Evolutionary conservation across 768 basidiomycete species (phyloP).

Genomic region (Trametes cingulata): DNA sequence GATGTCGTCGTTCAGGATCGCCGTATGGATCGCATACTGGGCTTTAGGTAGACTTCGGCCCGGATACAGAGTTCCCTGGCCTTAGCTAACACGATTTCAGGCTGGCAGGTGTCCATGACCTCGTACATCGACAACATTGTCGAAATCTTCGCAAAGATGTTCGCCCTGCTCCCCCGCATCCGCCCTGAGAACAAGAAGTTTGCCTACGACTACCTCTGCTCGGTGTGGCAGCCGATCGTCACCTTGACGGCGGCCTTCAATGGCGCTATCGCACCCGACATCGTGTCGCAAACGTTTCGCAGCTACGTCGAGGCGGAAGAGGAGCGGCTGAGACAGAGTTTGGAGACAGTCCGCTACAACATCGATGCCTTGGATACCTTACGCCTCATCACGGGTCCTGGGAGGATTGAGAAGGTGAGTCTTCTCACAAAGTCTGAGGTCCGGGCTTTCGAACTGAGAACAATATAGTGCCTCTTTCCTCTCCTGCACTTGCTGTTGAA

Average conservation of each 20-base stretch:
- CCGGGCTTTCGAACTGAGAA: not conserved
- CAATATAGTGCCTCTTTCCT: slow-evolving; percentile 37
- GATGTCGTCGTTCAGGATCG: slow-evolving; percentile 28
- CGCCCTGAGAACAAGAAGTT: slow-evolving; percentile 23
- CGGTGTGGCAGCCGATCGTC: slow-evolving; percentile 3
- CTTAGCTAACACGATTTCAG: slow-evolving; percentile 2
- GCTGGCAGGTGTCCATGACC: slow-evolving; percentile 26
- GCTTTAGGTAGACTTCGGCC: slow-evolving; percentile 29
- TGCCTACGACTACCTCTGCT: no score
- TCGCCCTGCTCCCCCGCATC: slow-evolving; percentile 5
- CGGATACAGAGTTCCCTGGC: not conserved
- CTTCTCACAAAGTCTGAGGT: no score
- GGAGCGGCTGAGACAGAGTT: slow-evolving; percentile 27
- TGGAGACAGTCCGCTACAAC: slow-evolving; percentile 33
- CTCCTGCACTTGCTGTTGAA: slow-evolving; percentile 37
- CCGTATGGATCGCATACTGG: slow-evolving; percentile 38
- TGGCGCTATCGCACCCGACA: no score
- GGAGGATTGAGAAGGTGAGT: slow-evolving; percentile 38
- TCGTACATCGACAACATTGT: slow-evolving; percentile 18
- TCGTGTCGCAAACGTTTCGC: no score
- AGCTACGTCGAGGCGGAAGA: slow-evolving; percentile 30
- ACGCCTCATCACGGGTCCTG: slow-evolving; percentile 33
- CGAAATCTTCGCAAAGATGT: slow-evolving; percentile 18
- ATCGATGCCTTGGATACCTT: slow-evolving; percentile 36
- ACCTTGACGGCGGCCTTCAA: slow-evolving; percentile 23